Evolutionary conservation across 768 basidiomycete genomes (phyloP).

Genomic region (Amanita inopinata): DNA sequence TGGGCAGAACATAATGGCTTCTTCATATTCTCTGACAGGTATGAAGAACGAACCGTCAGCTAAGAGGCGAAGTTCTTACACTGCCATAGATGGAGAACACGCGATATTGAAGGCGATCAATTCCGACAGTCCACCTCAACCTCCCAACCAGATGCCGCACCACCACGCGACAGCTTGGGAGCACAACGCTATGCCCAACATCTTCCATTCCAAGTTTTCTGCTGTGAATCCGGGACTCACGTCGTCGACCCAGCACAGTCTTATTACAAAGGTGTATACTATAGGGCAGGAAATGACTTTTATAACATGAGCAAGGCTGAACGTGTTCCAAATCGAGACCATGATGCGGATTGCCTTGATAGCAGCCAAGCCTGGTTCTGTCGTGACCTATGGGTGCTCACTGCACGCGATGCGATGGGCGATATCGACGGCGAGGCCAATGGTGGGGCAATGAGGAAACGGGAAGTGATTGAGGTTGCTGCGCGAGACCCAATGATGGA

Average conservation of each 20-base stretch:
- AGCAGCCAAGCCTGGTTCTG: conserved; percentile 99
- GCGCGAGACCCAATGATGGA: conserved; percentile 24
- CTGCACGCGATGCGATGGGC: conserved; percentile 67
- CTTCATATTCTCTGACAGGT: conserved; percentile 98
- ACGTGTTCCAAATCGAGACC: conserved; percentile 58
- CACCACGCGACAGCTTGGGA: conserved; percentile 80
- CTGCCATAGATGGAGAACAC: conserved; percentile 76
- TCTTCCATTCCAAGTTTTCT: conserved; percentile 97
- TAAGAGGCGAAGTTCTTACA: not conserved
- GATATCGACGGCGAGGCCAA: conserved; percentile 40
- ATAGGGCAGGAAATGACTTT: conserved; percentile 74
- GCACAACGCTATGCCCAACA: conserved; percentile 82
- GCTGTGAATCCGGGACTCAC: conserved; percentile 97
- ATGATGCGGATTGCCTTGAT: conserved; percentile 89
- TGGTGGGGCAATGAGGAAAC: conserved; percentile 19
- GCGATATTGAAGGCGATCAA: conserved; percentile 96
- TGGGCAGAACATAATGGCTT: conserved; percentile 98
- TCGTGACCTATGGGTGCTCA: conserved; percentile 89
- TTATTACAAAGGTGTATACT: conserved; percentile 84
- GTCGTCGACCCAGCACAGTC: conserved; percentile 93
- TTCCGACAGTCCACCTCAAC: conserved; percentile 96
- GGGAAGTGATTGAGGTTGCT: conserved; percentile 26
- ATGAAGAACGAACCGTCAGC: not conserved
- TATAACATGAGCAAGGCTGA: conserved; percentile 59
- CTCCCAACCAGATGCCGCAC: conserved; percentile 81